phyloP scores from a whole-genome alignment of 257 asterid species.

The Scutellaria barbata region DNA sequence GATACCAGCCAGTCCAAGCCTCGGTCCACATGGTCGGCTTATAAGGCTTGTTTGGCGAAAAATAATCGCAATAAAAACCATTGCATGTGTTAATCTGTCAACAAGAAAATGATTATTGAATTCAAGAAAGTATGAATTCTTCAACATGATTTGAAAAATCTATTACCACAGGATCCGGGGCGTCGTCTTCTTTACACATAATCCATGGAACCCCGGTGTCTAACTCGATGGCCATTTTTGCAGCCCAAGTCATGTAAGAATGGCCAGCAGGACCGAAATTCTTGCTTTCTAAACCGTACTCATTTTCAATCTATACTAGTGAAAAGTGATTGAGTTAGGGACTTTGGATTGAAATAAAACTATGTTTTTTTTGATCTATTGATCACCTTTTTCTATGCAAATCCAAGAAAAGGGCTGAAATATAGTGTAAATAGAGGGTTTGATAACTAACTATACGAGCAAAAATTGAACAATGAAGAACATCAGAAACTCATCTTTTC shows the following conservation, averaged over 20 bases:
- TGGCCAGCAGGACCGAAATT: slow-evolving; percentile 69
- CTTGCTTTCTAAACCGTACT: slow-evolving; percentile 71
- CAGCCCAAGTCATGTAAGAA: slow-evolving; percentile 92
- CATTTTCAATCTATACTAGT: slow-evolving; percentile 82
- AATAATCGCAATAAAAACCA: slow-evolving; percentile 92
- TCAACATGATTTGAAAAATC: not conserved
- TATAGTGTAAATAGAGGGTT: not conserved
- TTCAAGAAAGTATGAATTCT: slow-evolving; percentile 3
- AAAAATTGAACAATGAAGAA: slow-evolving; percentile 2
- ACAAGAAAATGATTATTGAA: slow-evolving; percentile 26
- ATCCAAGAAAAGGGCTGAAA: not conserved
- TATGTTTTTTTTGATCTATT: not conserved
- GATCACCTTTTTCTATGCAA: not conserved
- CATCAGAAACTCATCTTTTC: not conserved
- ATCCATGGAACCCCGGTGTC: slow-evolving; percentile 95
- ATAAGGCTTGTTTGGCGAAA: slow-evolving; percentile 87
- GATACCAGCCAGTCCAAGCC: slow-evolving; percentile 99
- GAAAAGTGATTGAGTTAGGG: slow-evolving; percentile 12
- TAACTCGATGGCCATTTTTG: slow-evolving; percentile 81
- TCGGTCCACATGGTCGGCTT: slow-evolving; percentile 95
- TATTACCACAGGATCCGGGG: slow-evolving; percentile 98
- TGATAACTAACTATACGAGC: not conserved
- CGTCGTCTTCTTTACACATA: slow-evolving; percentile 95
- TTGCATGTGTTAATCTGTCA: slow-evolving; percentile 93
- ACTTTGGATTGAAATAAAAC: not conserved